phyloP scores from a whole-genome alignment of 805 yeast genomes.

The Candida lessepsii region DNA sequence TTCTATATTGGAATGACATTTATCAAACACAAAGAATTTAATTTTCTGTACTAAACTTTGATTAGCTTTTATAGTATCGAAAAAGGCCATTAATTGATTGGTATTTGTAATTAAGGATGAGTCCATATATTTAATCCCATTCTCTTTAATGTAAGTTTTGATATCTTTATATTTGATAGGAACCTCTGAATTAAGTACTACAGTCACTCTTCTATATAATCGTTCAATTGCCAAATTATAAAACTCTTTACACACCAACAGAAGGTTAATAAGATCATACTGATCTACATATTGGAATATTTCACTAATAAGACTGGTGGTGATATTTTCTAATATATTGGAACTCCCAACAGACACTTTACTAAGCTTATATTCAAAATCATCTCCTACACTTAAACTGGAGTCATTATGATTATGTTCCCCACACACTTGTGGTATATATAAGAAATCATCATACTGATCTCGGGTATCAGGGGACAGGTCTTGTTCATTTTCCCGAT shows the following conservation, averaged over 20 bases:
- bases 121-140: constrained; percentile 31
- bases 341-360: no score
- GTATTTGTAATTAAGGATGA: constrained; percentile 27
- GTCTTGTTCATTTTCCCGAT: no score
- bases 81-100: constrained; percentile 19
- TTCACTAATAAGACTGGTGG: no score
- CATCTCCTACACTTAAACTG: no score
- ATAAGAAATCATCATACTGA: not conserved
- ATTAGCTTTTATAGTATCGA: constrained; percentile 20
- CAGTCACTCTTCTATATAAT: constrained; percentile 30
- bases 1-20: constrained; percentile 21
- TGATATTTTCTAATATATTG: no score
- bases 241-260: constrained; percentile 22
- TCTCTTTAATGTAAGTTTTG: constrained; percentile 22
- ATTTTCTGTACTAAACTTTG: constrained; percentile 21
- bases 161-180: constrained; percentile 21
- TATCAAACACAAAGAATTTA: constrained; percentile 33
- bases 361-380: no score
- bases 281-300: constrained; percentile 30
- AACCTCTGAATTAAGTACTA: constrained; percentile 27
- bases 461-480: no score
- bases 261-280: constrained; percentile 27
- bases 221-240: constrained; percentile 23
- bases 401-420: no score
- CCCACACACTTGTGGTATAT: not conserved